Base-by-base conservation (phyloP, 768 basidiomycete genomes). In the Hydnomerulius pinastri region DNA sequence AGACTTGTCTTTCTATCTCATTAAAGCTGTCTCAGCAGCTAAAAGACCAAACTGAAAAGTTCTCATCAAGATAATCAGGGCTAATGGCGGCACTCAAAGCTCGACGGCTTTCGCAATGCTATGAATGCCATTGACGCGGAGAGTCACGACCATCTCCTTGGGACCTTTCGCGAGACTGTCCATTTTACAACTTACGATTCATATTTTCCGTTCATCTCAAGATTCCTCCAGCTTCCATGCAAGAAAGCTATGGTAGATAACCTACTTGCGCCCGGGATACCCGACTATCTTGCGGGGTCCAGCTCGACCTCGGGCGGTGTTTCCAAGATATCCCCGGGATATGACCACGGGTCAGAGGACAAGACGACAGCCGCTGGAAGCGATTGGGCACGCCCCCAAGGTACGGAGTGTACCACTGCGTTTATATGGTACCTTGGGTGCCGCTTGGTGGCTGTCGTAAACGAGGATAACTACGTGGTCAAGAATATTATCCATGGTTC, bases 231-330 rank as follows among this genome's bases (percentile, higher is more conserved):
- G 27, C 25, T 27, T 1, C 51, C 47, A 15, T 56, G 53, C 39
- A 38, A 25, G 21, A 56, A 55, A 43, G 46, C 46, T 13, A 44
- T 35, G 1, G 32, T 60, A 25, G 42, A 46, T 5, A 49, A 57
- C 24, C 25, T 61, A 24, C 37, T 61, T 20, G 50, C 56, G n/a
- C 59, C 53, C 0, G 52, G 55, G 6, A 21, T 62, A 2, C 58
- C 61, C 7, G 41, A 25, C 23, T 56, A 17, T n/a, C 11, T 62
- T 1, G 27, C 24, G 23, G 21, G 50, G 15, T 59, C 55, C 8
- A 57, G 61, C 45, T 43, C 53, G 3, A 60, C 58, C 8, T 57
- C 53, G 0, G 55, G 57, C 0, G 53, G 43, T 32, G 49, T 28
- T 12, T 51, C 54, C 1, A 59, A 62, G 23, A 2, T 35, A 2